Evolutionary conservation across 176 grass and related monocot species (phyloP).

Genomic region (Oryza brachyantha): DNA sequence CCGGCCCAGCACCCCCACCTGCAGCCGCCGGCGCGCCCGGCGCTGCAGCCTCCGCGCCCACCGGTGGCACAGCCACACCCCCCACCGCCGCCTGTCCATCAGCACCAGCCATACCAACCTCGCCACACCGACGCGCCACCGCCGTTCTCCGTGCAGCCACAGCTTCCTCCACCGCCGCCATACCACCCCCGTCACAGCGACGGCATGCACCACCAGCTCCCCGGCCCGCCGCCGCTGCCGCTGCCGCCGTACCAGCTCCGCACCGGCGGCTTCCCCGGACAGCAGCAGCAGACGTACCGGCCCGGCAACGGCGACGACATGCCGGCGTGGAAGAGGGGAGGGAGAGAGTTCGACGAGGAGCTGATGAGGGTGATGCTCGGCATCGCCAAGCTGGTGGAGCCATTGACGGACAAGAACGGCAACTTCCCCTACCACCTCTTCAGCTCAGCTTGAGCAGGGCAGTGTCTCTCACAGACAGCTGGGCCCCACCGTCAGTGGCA

Average conservation of each 20-base stretch:
- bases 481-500: constrained; percentile 10
- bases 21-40: constrained; percentile 24
- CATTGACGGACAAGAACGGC: constrained; percentile 51
- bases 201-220: neutral
- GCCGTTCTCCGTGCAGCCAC: constrained; percentile 14
- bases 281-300: constrained; percentile 2
- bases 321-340: constrained; percentile 31
- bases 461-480: constrained; percentile 6
- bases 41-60: constrained; percentile 6
- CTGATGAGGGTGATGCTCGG: constrained; percentile 49
- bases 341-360: constrained; percentile 41
- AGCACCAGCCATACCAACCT: constrained; percentile 18
- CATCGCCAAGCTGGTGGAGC: constrained; percentile 56
- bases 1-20: neutral
- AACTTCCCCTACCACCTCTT: constrained; percentile 60
- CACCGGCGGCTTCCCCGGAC: neutral
- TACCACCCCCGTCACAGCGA: constrained; percentile 26
- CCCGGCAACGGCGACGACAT: neutral
- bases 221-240: constrained; percentile 24
- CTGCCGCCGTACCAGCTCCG: constrained; percentile 23
- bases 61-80: constrained; percentile 23
- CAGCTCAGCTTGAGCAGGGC: neutral
- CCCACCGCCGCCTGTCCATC: neutral
- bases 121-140: neutral
- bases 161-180: neutral